These are phyloP conservation scores for Colletotrichum costaricense DNA, from an alignment of 2,329 filamentous ascomycete species.

Conservation along the genomic window DNA sequence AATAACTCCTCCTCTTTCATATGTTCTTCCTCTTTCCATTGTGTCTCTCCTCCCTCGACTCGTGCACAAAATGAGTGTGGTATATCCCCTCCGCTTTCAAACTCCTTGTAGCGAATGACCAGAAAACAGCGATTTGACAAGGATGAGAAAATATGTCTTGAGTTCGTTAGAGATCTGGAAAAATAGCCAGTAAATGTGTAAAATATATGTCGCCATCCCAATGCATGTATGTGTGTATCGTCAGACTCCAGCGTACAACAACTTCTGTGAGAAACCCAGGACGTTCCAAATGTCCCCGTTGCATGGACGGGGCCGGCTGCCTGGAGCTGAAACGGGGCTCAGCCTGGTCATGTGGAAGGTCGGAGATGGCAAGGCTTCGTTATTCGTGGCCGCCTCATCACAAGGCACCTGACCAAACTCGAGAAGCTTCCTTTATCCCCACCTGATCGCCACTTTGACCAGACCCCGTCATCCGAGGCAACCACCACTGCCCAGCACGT, in stretches of 20 bases:
- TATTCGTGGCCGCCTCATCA: slow-evolving; percentile 12
- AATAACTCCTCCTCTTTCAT: not conserved
- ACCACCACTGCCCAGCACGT: slow-evolving; percentile 23
- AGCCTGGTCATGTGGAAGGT: not conserved
- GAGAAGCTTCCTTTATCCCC: not conserved
- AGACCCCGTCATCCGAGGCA: not conserved
- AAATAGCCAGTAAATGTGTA: not conserved
- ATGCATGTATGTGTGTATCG: slow-evolving; percentile 39
- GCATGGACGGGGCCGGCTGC: not conserved
- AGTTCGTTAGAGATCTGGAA: slow-evolving; percentile 10
- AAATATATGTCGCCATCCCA: slow-evolving; percentile 25
- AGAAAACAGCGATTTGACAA: not conserved
- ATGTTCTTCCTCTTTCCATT: not conserved
- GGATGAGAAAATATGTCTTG: not conserved
- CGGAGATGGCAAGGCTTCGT: not conserved
- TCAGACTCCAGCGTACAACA: slow-evolving; percentile 36
- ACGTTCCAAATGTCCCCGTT: slow-evolving; percentile 32
- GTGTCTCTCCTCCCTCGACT: not conserved
- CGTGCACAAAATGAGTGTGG: slow-evolving; percentile 18
- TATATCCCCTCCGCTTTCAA: slow-evolving; percentile 13
- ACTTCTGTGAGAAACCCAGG: slow-evolving; percentile 31
- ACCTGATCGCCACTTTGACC: not conserved
- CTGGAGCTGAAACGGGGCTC: not conserved
- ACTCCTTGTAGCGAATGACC: slow-evolving; percentile 19
- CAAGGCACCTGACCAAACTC: not conserved